phyloP scores from a whole-genome alignment of 805 yeast genomes.

The Suhomyces sp. region DNA sequence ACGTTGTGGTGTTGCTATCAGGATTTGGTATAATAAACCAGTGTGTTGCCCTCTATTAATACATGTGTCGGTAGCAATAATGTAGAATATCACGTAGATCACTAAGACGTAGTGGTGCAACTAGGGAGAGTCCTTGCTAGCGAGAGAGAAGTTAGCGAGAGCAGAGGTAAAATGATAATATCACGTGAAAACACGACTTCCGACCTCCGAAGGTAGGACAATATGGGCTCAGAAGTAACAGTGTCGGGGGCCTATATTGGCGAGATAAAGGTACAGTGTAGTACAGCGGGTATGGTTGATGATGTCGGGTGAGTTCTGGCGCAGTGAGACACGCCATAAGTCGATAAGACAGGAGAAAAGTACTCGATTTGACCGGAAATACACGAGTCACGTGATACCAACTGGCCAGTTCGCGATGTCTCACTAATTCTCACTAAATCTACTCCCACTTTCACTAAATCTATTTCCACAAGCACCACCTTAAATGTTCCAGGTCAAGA shows the following conservation, averaged over 20 bases:
- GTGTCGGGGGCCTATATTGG: background rate
- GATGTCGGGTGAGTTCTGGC: background rate
- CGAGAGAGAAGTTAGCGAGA: background rate
- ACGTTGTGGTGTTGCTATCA: constrained; percentile 65
- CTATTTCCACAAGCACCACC: too few relatives aligned
- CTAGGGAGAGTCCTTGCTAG: too few relatives aligned
- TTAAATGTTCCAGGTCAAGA: too few relatives aligned
- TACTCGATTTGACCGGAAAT: background rate
- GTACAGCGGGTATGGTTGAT: background rate
- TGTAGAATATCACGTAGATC: background rate
- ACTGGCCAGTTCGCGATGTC: too few relatives aligned
- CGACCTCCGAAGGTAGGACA: background rate
- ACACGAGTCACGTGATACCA: background rate
- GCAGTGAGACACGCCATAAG: background rate
- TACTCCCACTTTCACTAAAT: too few relatives aligned
- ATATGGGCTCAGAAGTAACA: background rate
- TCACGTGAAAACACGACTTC: background rate
- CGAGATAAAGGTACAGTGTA: background rate
- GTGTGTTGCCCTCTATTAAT: constrained; percentile 6
- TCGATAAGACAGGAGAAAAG: background rate
- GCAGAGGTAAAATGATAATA: too few relatives aligned
- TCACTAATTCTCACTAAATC: too few relatives aligned
- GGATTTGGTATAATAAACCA: constrained; percentile 38
- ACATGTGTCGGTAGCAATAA: constrained; percentile 11
- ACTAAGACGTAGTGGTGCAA: too few relatives aligned